phyloP scores from a whole-genome alignment of 2,329 filamentous ascomycete genomes.

The Dothideomycetes sp. region DNA sequence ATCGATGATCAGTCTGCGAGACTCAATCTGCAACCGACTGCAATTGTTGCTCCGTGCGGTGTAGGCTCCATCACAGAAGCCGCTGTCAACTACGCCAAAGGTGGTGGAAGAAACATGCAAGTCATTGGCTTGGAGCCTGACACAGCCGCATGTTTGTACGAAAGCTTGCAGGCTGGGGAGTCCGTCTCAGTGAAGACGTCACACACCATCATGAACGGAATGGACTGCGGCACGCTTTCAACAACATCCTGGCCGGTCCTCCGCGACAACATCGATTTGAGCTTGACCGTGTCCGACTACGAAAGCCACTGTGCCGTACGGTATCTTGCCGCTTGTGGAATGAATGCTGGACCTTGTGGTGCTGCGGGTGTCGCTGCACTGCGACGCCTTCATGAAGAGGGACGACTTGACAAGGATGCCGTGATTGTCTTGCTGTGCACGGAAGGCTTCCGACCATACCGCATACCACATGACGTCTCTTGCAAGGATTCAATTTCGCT shows the following conservation, averaged over 20 bases:
- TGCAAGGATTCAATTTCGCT: no score
- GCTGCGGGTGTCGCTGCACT: no score
- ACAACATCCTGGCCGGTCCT: conserved; percentile 54
- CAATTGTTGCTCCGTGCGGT: conserved; percentile 56
- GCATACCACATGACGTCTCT: no score
- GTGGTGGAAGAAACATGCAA: conserved; percentile 6
- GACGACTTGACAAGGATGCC: no score
- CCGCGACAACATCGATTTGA: conserved; percentile 46
- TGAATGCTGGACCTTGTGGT: conserved; percentile 53
- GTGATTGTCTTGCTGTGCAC: no score
- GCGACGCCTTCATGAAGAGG: no score
- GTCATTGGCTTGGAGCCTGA: conserved; percentile 63
- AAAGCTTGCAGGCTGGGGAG: conserved; percentile 39
- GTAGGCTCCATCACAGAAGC: conserved; percentile 65
- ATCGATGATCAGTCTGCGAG: conserved; percentile 49
- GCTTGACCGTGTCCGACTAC: conserved; percentile 48
- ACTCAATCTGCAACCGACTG: conserved; percentile 26
- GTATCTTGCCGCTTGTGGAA: conserved; percentile 36
- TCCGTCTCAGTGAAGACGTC: conserved; percentile 42
- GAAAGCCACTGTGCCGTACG: conserved; percentile 50
- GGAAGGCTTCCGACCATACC: no score
- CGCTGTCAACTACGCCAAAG: conserved; percentile 54
- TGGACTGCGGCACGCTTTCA: conserved; percentile 63
- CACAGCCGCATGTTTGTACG: conserved; percentile 48
- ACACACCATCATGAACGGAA: conserved; percentile 61